Evolutionary conservation across 306 rosid genomes (phyloP), one percentile per base, ranked within the genome.

Genomic region (Hippophae gyantsensis): DNA sequence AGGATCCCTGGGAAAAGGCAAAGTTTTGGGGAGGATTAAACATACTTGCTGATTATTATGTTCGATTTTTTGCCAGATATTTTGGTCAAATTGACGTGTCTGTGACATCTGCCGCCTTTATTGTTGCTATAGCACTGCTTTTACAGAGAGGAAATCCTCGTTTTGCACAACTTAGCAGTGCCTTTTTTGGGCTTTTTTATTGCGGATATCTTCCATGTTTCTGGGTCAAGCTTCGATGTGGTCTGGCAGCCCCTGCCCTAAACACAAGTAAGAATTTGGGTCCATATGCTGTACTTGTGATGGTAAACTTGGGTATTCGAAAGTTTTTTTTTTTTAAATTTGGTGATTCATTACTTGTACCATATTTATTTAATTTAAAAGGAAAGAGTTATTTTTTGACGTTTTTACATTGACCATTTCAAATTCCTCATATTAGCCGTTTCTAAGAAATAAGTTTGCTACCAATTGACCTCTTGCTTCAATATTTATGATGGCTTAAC

Each of bases 181-280:
- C 95, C 52, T 73, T 88, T 63, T 92, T 92, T 77, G 99, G 98
- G 69, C 80, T 92, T 57, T 83, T 92, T 78, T 92, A 92, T 62
- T 85, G 95, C 53, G 96, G 96, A 56, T 92, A 92, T 80, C 99
- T 92, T 80, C 99, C 99, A 49, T 83, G 89, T 65, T 92, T 92
- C 58, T 92, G 99, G 98, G 85, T 92, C 63, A 92, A 92, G 80
- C 99, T 92, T 87, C 95, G 99, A 63, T 92, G 96, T 71, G 89
- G 96, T 55, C 72, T 92, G 70, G 78, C 95, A 13, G 95, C 85
- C 43, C 99, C 99, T 42, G 87, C 96, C 72, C 61, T 92, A 67
- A 83, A 85, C 70, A 81, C 99, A 54, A 64, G 97, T 85, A 75
- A 74, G 83, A 52, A 52, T 60, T 54, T 53, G 12, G 44, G 42